Percentiles rank a stretch among this genome's conserved stretches.
These are phyloP conservation scores for Dovyalis caffra DNA, from an alignment of 345 rosid species.

Conservation along the genomic window DNA sequence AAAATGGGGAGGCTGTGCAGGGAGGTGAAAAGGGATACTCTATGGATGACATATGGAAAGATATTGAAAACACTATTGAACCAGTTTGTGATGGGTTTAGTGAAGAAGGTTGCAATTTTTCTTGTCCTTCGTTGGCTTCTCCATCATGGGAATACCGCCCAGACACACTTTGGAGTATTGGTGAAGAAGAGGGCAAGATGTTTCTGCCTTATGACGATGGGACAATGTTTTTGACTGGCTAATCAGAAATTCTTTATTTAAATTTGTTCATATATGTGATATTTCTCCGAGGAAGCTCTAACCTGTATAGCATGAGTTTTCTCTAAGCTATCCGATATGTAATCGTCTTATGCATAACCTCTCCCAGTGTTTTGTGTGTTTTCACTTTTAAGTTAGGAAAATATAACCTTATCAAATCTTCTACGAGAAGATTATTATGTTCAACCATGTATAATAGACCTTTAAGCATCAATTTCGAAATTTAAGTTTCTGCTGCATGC, in stretches of 20 bases:
- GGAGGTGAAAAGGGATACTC: slow-evolving; percentile 46
- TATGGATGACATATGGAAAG: slow-evolving; percentile 94
- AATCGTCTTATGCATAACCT: slow-evolving; percentile 23
- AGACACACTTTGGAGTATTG: slow-evolving; percentile 68
- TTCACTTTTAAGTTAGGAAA: slow-evolving; percentile 27
- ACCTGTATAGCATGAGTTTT: slow-evolving; percentile 39
- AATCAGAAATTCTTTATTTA: slow-evolving; percentile 54
- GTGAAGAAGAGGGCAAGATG: slow-evolving; percentile 61
- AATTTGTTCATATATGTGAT: slow-evolving; percentile 42
- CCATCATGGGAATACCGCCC: slow-evolving; percentile 61
- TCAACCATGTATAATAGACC: slow-evolving; percentile 37
- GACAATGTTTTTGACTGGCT: slow-evolving; percentile 43
- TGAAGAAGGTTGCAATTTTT: slow-evolving; percentile 42
- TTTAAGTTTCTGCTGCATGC: not conserved
- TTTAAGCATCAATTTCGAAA: slow-evolving; percentile 16
- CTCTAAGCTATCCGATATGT: slow-evolving; percentile 36
- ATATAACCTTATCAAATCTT: slow-evolving; percentile 31
- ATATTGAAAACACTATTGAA: slow-evolving; percentile 54
- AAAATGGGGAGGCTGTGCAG: slow-evolving; percentile 36
- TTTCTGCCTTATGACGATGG: slow-evolving; percentile 47
- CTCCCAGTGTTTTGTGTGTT: slow-evolving; percentile 32
- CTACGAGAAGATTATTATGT: slow-evolving; percentile 25
- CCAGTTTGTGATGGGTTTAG: slow-evolving; percentile 50
- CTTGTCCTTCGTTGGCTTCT: slow-evolving; percentile 46
- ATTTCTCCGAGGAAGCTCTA: slow-evolving; percentile 36